Base-by-base conservation (phyloP, 164 flowering plant genomes). In the Stephania yunnanensis region DNA sequence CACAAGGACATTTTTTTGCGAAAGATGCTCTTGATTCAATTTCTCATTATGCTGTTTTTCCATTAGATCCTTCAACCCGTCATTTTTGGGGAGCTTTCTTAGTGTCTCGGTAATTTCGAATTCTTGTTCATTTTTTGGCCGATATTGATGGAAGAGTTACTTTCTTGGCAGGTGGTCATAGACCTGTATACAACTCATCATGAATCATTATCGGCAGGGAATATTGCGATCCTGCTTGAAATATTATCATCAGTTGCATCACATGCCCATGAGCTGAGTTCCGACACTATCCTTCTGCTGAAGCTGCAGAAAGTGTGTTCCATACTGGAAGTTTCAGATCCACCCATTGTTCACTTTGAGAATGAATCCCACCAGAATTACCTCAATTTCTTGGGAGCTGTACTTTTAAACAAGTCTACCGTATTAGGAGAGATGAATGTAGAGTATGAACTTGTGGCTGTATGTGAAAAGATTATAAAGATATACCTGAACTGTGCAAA, bases 341-440 rank as follows among this genome's bases (percentile, higher is more conserved):
- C 98, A 63, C 99, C 98, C 1, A 68, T 90, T 55, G 92, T 96
- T 73, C 97, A 92, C 82, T 92, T 94, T 79, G 97, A 94, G 74
- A 94, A 90, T 48, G 99, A 96, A 74, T 82, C 97, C 3, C 81
- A 88, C 82, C 90, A 87, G 76, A 89, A 78, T 65, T 87, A 85
- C 78, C 89, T 94, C 74, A 83, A 80, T 79, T 89, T 96, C 71
- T 82, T 94, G 58, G 87, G 87, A 63, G 80, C 81, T 73, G 29
- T 91, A 55, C 81, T 88, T 1, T 67, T 20, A 4, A 82, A 80
- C 46, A 87, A 83, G 50, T 85, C 89, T 25, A 76, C 83, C 5
- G 22, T 87, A 17, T 76, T 84, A 1, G 74, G 84, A 36, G 92
- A 86, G 80, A 79, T 86, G 83, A 85, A 88, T 67, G 70, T 90